Evolutionary conservation across 2,329 filamentous ascomycete species (phyloP), one percentile per base, ranked within the genome.

Genomic region (Clonostachys sp.): DNA sequence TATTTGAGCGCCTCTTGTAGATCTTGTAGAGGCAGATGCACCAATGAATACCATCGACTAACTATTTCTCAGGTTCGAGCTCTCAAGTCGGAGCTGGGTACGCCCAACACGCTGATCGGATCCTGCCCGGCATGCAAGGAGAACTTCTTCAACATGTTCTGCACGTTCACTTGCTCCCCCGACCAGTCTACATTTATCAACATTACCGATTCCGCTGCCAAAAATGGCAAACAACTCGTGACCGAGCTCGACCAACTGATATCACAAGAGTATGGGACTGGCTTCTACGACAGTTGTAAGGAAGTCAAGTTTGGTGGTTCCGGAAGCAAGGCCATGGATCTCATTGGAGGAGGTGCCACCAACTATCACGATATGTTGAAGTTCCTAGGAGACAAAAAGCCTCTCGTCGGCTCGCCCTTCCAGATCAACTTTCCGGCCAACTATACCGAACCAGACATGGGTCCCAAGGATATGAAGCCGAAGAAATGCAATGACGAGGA

Each of bases 91-190:
- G 95, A 96, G 60, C 78, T 99, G 49, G 86, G 89, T 55, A 89
- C 89, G 18, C 92, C 91, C 3, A 90, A 91, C 57, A 84, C 86
- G 50, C 87, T 99, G 61, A 91, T 99, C 63, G 85, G 91, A 24
- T 90, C 91, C 10, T 99, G 94, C 64, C 94, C 94, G 2, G 94
- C 95, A 34, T 99, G 94, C 79, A 95, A 94, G 68, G 87, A 91
- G 59, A 99, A 99, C 74, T 99, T 99, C 74, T 97, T 89, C 75
- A 95, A 99, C 71, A 77, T 95, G 41, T 99, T 99, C 67, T 99
- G 94, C 72, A 95, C 91, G 5, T 97, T 99, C 62, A 97, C 91
- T 3, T 99, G 95, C 72, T 99, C 94, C 5, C 92, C 95, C 6
- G 87, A 99, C 60, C 94, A 99, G 65, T 96, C 91, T 0, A 74